A percentile compares a stretch with the other conserved stretches of the same genome.
These are phyloP conservation scores for Taphrina deformans DNA, from an alignment of 1,139 yeast genomes.

Conservation along the genomic window DNA sequence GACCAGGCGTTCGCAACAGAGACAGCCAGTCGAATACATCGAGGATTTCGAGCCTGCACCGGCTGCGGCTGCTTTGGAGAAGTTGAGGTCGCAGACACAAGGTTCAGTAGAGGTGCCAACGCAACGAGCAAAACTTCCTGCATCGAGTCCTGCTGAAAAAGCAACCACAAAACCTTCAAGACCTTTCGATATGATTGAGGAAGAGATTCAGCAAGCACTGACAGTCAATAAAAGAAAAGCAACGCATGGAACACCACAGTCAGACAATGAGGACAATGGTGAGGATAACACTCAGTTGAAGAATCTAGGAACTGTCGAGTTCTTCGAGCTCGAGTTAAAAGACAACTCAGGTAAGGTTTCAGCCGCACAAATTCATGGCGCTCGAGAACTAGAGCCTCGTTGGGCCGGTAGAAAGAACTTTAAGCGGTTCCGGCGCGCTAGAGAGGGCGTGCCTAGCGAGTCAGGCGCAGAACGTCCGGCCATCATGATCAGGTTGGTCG, in stretches of 20 bases:
- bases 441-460: not conserved
- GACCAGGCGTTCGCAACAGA: not conserved
- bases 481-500: slow-evolving; percentile 11
- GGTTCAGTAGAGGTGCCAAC: not conserved
- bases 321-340: slow-evolving; percentile 11
- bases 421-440: slow-evolving; percentile 25
- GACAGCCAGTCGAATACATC: not conserved
- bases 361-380: not conserved
- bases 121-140: not conserved
- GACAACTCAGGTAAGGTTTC: not conserved
- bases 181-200: not conserved
- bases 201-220: slow-evolving; percentile 7
- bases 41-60: slow-evolving; percentile 15
- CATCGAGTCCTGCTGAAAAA: not conserved
- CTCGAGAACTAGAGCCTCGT: not conserved
- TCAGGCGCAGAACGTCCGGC: not conserved
- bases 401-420: slow-evolving; percentile 34
- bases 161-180: not conserved
- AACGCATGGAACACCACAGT: not conserved
- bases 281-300: not conserved
- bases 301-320: slow-evolving; percentile 14
- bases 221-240: not conserved
- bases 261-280: not conserved
- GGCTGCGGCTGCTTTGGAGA: slow-evolving; percentile 11
- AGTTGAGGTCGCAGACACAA: not conserved